phyloP scores from a whole-genome alignment of 192 early-diverging fungal species.

The Gorgonomyces haynaldii region DNA sequence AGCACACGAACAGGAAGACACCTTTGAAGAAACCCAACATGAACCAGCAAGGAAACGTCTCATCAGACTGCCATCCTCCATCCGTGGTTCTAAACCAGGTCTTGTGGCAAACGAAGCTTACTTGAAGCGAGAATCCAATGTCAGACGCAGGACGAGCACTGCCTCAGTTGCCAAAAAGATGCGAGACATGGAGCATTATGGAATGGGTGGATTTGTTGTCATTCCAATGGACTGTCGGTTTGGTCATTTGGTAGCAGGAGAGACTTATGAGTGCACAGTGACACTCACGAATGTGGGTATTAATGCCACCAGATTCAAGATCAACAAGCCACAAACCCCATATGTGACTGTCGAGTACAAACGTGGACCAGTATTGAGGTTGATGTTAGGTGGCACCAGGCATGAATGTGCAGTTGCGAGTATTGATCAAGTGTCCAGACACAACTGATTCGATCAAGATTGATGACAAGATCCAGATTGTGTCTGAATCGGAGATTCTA shows the following conservation, averaged over 20 bases:
- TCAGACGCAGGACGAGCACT: slow-evolving; percentile 12
- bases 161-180: slow-evolving; percentile 10
- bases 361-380: slow-evolving; percentile 13
- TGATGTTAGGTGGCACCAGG: slow-evolving; percentile 26
- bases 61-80: slow-evolving; percentile 11
- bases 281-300: slow-evolving; percentile 20
- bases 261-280: slow-evolving; percentile 3
- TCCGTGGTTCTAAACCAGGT: slow-evolving; percentile 10
- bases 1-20: neutral
- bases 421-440: slow-evolving; percentile 7
- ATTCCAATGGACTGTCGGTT: slow-evolving; percentile 17
- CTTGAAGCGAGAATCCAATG: slow-evolving; percentile 11
- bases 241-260: slow-evolving; percentile 12
- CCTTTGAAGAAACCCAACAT: slow-evolving; percentile 1
- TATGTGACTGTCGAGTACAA: slow-evolving; percentile 12
- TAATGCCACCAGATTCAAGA: slow-evolving; percentile 14
- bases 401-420: slow-evolving; percentile 13
- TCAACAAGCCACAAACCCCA: slow-evolving; percentile 7
- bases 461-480: slow-evolving; percentile 12
- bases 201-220: slow-evolving; percentile 15
- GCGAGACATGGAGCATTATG: slow-evolving; percentile 2
- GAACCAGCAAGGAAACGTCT: slow-evolving; percentile 8
- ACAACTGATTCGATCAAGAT: neutral
- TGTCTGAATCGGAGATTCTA: slow-evolving; percentile 21
- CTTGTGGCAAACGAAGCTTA: slow-evolving; percentile 15